Base-by-base conservation (phyloP, 352 stramenopile species). In the Plasmopara muralis region DNA sequence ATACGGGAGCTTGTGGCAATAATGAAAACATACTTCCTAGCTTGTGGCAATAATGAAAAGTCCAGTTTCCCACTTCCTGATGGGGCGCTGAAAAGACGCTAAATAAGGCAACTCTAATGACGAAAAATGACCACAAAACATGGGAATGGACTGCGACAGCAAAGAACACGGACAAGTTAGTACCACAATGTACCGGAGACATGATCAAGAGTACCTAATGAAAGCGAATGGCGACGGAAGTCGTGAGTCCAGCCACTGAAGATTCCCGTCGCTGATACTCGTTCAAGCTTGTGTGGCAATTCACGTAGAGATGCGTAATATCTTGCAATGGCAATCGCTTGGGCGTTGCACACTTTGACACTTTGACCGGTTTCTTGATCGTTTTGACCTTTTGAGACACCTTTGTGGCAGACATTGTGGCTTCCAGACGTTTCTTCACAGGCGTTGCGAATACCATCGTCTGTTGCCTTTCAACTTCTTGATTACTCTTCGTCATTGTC, bases 241-340 rank as follows among this genome's bases (percentile, higher is more conserved):
- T 77, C 33, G 66, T 62, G 15, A 70, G 52, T 45, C 51, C 54
- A 44, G 53, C 50, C 29, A 64, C 53, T 16, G 60, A 71, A 4
- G 31, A 55, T 38, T 58, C 50, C 6, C 50, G 60, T 13, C 49
- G 60, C 8, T 52, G 52, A 18, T 30, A 43, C 28, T 55, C 64
- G 41, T 55, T 54, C 47, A 38, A 50, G 38, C 47, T 56, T 29
- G 16, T 29, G 12, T 57, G 62, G 40, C 76, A 61, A 56, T 72
- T 68, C 51, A 83, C 64, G 40, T 77, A 87, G 25, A 85, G 52
- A 56, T 85, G 74, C 15, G 74, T 85, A 49, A 87, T 85, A 49
- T 87, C 77, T 37, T 78, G 69, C 52, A 87, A 54, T 33, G 77
- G 77, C 14, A 66, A 57, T 2, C 77, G 70, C 55, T 70, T 73